These are phyloP conservation scores for Phytopythium montanum DNA, from an alignment of 352 stramenopile genomes.

Conservation along the genomic window DNA sequence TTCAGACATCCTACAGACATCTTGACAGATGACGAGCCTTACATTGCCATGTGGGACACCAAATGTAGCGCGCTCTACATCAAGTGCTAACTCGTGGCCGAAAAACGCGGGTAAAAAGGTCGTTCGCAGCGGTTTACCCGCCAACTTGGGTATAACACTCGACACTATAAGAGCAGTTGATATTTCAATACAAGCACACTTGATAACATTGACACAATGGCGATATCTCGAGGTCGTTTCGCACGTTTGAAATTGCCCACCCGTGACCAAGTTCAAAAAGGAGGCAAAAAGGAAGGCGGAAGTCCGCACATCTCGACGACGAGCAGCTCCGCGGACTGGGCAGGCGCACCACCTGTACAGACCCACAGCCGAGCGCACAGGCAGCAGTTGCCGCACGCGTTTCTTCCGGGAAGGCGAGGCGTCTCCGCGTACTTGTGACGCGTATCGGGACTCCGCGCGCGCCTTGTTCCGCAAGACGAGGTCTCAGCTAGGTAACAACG, in stretches of 20 bases:
- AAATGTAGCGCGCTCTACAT: too few relatives aligned
- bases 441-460: background rate
- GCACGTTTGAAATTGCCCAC: slow-evolving; percentile 18
- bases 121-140: slow-evolving; percentile 30
- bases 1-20: background rate
- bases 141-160: slow-evolving; percentile 18
- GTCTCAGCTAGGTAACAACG: background rate
- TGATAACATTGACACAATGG: background rate
- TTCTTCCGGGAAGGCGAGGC: background rate
- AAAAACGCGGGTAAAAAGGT: slow-evolving; percentile 53
- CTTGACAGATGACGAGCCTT: background rate
- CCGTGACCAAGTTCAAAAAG: slow-evolving; percentile 33
- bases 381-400: background rate
- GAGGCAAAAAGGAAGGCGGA: slow-evolving; percentile 5
- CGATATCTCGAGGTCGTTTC: slow-evolving; percentile 10
- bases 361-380: background rate
- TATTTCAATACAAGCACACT: too few relatives aligned
- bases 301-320: slow-evolving; percentile 7
- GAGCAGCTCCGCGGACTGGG: background rate
- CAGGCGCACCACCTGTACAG: background rate
- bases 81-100: slow-evolving; percentile 3
- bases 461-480: too few relatives aligned
- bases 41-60: too few relatives aligned
- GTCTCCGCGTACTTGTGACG: background rate
- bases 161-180: background rate